These are phyloP conservation scores for Wickerhamomyces chambardii DNA, from an alignment of 805 yeast species.

Conservation along the genomic window DNA sequence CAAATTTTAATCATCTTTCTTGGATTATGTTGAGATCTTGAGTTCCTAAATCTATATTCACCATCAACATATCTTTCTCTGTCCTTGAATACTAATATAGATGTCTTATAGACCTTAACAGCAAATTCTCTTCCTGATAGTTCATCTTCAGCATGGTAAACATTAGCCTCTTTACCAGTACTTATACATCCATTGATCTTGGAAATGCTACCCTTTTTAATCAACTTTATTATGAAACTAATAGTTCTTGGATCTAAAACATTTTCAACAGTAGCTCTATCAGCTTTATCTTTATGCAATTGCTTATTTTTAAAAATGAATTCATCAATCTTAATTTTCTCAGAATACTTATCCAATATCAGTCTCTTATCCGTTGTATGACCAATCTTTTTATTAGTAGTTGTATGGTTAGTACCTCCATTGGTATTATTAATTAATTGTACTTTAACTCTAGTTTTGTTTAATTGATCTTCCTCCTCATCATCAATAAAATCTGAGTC, in stretches of 20 bases:
- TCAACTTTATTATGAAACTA: constrained; percentile 69
- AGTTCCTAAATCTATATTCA: constrained; percentile 84
- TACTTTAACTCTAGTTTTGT: not conserved
- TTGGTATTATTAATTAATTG: not conserved
- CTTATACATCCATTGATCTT: constrained; percentile 89
- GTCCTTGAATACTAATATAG: constrained; percentile 94
- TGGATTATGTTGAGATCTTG: constrained; percentile 84
- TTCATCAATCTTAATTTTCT: constrained; percentile 56
- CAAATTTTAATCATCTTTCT: constrained; percentile 95
- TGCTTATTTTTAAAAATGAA: constrained; percentile 46
- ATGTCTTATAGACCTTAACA: constrained; percentile 91
- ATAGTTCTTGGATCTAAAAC: constrained; percentile 94
- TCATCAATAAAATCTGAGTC: not conserved
- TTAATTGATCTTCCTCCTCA: not conserved
- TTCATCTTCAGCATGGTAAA: constrained; percentile 64
- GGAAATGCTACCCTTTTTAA: constrained; percentile 76
- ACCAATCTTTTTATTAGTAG: not conserved
- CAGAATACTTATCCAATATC: constrained; percentile 53
- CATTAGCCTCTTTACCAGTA: constrained; percentile 99
- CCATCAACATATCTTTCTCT: constrained; percentile 95
- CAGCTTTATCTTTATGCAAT: constrained; percentile 71
- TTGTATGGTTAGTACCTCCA: not conserved
- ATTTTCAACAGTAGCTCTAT: constrained; percentile 95
- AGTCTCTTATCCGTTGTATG: constrained; percentile 28
- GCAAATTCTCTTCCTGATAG: constrained; percentile 55